These are phyloP conservation scores for Citrus inodora DNA, from an alignment of 345 rosid genomes.

Conservation along the genomic window DNA sequence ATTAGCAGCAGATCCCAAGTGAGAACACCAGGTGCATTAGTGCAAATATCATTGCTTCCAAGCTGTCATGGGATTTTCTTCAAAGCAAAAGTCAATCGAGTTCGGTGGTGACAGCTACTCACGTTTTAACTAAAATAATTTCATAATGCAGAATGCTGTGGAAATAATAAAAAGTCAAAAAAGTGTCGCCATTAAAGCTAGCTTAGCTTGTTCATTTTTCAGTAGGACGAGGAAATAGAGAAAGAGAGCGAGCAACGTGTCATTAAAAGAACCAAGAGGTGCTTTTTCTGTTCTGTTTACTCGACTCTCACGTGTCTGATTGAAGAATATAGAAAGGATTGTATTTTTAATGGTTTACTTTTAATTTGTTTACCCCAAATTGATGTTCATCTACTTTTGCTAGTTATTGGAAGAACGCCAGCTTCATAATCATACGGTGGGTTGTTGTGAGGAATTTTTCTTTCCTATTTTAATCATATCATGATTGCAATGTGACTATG, in stretches of 20 bases:
- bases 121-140: background rate
- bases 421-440: background rate
- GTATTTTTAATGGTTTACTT: no score
- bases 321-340: no score
- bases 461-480: background rate
- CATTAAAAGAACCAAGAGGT: background rate
- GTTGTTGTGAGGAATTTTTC: background rate
- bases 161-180: no score
- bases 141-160: background rate
- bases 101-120: background rate
- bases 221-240: no score
- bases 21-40: no score
- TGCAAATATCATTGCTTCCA: background rate
- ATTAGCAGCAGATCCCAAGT: background rate
- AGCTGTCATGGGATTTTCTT: background rate
- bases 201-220: no score
- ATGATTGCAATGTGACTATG: no score
- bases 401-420: no score
- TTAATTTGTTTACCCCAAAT: no score
- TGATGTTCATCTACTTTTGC: no score
- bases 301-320: background rate
- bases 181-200: no score
- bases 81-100: background rate
- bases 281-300: background rate
- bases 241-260: no score